Evolutionary conservation across 495 filamentous ascomycete genomes (phyloP).

Genomic region (Tuber borchii): DNA sequence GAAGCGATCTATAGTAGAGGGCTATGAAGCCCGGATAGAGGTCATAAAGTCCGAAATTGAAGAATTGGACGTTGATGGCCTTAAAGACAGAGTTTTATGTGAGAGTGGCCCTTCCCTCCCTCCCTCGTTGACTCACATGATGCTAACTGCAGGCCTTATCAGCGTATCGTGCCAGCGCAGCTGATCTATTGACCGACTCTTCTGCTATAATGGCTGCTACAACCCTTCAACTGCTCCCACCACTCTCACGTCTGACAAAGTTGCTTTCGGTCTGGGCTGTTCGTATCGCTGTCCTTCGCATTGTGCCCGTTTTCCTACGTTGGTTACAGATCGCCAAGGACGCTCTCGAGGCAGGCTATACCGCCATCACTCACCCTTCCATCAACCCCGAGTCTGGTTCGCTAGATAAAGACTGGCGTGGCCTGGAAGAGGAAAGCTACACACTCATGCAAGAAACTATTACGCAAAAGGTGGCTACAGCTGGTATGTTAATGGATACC

Average conservation of each 20-base stretch:
- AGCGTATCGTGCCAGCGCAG: slow-evolving; percentile 50
- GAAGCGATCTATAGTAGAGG: slow-evolving; percentile 52
- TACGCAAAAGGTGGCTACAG: slow-evolving; percentile 59
- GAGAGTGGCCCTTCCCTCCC: slow-evolving; percentile 55
- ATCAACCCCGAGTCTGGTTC: slow-evolving; percentile 18
- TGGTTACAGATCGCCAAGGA: slow-evolving; percentile 47
- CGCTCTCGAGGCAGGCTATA: slow-evolving; percentile 32
- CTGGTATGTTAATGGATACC: slow-evolving; percentile 67
- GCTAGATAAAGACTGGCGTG: slow-evolving; percentile 12
- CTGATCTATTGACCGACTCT: slow-evolving; percentile 55
- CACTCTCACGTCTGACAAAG: slow-evolving; percentile 62
- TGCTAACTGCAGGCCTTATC: slow-evolving; percentile 38
- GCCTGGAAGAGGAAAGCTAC: slow-evolving; percentile 52
- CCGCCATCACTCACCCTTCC: slow-evolving; percentile 27
- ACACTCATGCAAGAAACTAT: slow-evolving; percentile 58
- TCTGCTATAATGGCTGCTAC: slow-evolving; percentile 84
- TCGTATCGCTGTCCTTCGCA: slow-evolving; percentile 64
- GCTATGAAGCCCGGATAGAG: slow-evolving; percentile 68
- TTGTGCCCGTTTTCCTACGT: slow-evolving; percentile 61
- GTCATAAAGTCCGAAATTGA: slow-evolving; percentile 73
- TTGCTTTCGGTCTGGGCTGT: slow-evolving; percentile 69
- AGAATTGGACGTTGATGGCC: slow-evolving; percentile 73
- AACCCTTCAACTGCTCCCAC: slow-evolving; percentile 75
- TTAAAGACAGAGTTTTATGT: slow-evolving; percentile 81
- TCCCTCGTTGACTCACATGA: slow-evolving; percentile 45